phyloP scores from a whole-genome alignment of 1,284 basidiomycete species.

The Phenoliferia sp. region DNA sequence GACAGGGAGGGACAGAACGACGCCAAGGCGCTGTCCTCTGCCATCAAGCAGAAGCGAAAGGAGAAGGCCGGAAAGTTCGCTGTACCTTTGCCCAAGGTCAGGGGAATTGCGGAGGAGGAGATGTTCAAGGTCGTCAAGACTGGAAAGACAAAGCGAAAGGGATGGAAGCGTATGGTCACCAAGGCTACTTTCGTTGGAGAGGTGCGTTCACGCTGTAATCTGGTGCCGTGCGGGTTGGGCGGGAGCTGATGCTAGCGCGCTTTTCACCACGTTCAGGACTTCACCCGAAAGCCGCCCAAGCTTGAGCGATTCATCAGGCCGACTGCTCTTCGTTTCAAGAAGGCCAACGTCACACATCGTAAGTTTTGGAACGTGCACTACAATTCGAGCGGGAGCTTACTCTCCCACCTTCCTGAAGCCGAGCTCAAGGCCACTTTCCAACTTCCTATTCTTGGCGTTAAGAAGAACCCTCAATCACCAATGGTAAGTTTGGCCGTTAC shows the following conservation, averaged over 20 bases:
- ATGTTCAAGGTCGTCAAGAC: conserved; percentile 99
- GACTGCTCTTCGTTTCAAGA: conserved; percentile 95
- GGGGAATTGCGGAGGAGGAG: conserved; percentile 98
- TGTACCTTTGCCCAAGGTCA: conserved; percentile 92
- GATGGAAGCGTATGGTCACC: conserved; percentile 99
- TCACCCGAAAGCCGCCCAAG: conserved; percentile 98
- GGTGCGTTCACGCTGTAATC: conserved; percentile 11
- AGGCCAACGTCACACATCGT: conserved; percentile 99
- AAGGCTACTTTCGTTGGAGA: conserved; percentile 95
- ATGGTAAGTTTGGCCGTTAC: conserved; percentile 63
- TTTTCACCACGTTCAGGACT: conserved; percentile 57
- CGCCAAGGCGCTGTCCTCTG: conserved; percentile 93
- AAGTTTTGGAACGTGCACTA: conserved; percentile 43
- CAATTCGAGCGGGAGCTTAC: not conserved
- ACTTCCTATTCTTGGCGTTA: conserved; percentile 93
- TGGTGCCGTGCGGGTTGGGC: not conserved
- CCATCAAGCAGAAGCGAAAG: conserved; percentile 98
- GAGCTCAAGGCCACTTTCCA: conserved; percentile 99
- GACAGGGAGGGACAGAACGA: conserved; percentile 96
- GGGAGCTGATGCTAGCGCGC: not conserved
- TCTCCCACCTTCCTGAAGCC: conserved; percentile 50
- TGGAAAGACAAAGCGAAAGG: conserved; percentile 92
- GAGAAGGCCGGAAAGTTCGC: conserved; percentile 98
- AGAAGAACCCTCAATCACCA: conserved; percentile 99
- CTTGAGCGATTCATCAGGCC: conserved; percentile 97